Evolutionary conservation across 2,329 filamentous ascomycete genomes (phyloP).

Genomic region (Ceratocystis lukuohia): DNA sequence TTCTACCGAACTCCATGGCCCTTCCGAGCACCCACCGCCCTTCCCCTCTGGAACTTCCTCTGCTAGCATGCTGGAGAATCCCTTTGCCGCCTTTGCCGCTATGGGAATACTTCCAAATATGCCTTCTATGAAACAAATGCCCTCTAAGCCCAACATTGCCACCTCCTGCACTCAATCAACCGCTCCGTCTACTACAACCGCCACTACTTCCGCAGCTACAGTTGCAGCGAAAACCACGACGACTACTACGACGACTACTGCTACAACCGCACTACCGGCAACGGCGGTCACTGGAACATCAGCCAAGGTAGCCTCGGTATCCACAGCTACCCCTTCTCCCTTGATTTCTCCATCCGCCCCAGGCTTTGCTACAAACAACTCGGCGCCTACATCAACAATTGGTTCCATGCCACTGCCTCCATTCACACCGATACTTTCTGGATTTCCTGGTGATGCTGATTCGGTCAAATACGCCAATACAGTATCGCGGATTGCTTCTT

Average conservation of each 20-base stretch:
- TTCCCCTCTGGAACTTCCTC: slow-evolving; percentile 21
- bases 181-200: not conserved
- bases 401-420: slow-evolving; percentile 10
- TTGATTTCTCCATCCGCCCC: slow-evolving; percentile 1
- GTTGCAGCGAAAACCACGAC: not conserved
- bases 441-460: slow-evolving; percentile 22
- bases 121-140: not conserved
- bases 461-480: slow-evolving; percentile 34
- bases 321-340: slow-evolving; percentile 4
- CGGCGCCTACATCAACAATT: not conserved
- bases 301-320: not conserved
- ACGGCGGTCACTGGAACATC: not conserved
- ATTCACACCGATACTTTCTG: not conserved
- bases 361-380: slow-evolving; percentile 2
- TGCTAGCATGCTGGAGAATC: slow-evolving; percentile 17
- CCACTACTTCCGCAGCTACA: not conserved
- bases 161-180: not conserved
- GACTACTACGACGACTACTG: not conserved
- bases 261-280: not conserved
- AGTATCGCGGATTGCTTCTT: slow-evolving; percentile 35
- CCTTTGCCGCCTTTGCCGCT: slow-evolving; percentile 10
- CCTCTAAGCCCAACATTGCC: not conserved
- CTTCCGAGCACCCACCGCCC: slow-evolving; percentile 17
- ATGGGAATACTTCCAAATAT: slow-evolving; percentile 13
- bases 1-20: slow-evolving; percentile 18